Evolutionary conservation across 164 flowering plant genomes (phyloP).

Genomic region (Aristolochia contorta): DNA sequence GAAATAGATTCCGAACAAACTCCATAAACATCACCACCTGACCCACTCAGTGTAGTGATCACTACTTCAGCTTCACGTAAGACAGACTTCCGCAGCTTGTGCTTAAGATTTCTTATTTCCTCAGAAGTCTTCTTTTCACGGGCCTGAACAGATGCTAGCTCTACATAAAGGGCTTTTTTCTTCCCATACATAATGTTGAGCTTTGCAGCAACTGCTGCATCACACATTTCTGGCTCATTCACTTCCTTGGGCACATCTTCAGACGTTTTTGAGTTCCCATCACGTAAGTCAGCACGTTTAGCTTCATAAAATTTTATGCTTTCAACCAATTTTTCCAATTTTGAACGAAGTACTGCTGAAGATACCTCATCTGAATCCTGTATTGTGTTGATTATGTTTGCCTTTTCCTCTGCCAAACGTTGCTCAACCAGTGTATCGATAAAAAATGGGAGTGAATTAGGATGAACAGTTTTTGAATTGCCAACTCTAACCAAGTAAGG

Average conservation of each 20-base stretch:
- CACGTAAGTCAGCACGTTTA: conserved; percentile 57
- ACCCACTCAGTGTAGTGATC: conserved; percentile 87
- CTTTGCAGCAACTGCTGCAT: conserved; percentile 42
- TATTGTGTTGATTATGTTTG: conserved; percentile 21
- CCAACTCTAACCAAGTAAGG: conserved; percentile 97
- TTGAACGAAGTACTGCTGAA: conserved; percentile 46
- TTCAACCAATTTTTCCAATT: conserved; percentile 67
- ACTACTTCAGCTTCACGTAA: conserved; percentile 88
- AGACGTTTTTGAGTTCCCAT: conserved; percentile 17
- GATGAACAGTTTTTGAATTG: conserved; percentile 80
- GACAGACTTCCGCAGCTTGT: conserved; percentile 61
- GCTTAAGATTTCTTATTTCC: conserved; percentile 49
- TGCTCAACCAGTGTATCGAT: conserved; percentile 91
- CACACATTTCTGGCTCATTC: conserved; percentile 44
- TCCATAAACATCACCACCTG: conserved; percentile 89
- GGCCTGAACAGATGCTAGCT: conserved; percentile 61
- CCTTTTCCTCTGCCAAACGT: conserved; percentile 57
- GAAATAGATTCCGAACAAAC: conserved; percentile 68
- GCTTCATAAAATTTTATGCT: conserved; percentile 61
- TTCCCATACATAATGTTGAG: conserved; percentile 54
- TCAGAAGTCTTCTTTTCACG: conserved; percentile 65
- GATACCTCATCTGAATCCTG: conserved; percentile 28
- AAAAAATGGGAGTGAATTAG: conserved; percentile 74
- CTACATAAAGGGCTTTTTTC: conserved; percentile 54
- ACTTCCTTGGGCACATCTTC: conserved; percentile 27